Evolutionary conservation across 495 filamentous ascomycete genomes (phyloP), one percentile per base, ranked within the genome.

Genomic region (Physcia stellaris): DNA sequence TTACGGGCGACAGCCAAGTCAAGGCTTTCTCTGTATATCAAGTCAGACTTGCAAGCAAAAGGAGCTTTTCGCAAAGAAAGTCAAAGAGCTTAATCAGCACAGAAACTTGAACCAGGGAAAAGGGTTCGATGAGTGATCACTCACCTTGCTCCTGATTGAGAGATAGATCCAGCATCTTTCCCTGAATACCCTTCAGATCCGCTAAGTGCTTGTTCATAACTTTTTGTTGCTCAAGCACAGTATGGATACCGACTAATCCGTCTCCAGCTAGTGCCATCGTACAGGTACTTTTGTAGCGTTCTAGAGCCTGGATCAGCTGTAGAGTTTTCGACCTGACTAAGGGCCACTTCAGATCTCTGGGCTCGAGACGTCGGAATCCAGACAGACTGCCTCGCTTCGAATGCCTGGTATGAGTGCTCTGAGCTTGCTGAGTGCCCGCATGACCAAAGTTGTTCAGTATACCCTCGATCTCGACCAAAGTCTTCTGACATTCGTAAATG

Each of bases 281-380:
- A 35, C 32, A 35, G 18, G 36, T 39, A 9, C 21, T 28, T 20
- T 39, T 39, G 24, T 28, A 26, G n/a, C 36, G 36, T 19, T 39
- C 36, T 17, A 39, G n/a, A 19, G 2, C n/a, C 23, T 39, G 22
- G 24, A 39, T 4, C 20, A 39, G 22, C 2, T 39, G n/a, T 19
- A 3, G 9, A 6, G 36, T 39, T 24, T 28, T 28, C 20, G 12
- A 5, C 22, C 4, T 26, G 10, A 26, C 26, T 11, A 39, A 11
- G 13, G 36, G 36, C 36, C 36, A 39, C 11, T 39, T 39, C 16
- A 39, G 36, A 15, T 24, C 36, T 15, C 23, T 35, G n/a, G 32
- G 13, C 32, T 35, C 32, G 23, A 35, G 18, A 35, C 12, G 18
- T 12, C 32, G 32, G 18, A 35, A 3, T 20, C 13, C 18, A 20